Evolutionary conservation across 2,329 filamentous ascomycete species (phyloP).

Genomic region (Cadophora malorum): DNA sequence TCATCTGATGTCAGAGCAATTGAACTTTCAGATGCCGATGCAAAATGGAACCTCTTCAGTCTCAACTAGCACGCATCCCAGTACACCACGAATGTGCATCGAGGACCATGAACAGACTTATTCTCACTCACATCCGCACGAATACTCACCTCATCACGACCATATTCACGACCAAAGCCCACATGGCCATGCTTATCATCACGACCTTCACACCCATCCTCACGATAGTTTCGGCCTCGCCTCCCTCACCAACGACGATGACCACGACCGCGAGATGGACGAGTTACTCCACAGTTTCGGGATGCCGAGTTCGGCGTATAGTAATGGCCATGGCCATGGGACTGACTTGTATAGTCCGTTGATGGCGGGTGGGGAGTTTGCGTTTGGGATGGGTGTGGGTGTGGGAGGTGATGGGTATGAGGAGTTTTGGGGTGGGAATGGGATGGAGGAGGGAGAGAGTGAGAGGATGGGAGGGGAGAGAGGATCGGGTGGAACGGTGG

Average conservation of each 20-base stretch:
- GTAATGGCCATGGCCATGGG: constrained; percentile 11
- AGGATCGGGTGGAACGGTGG: constrained; percentile 19
- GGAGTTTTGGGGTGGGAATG: not conserved
- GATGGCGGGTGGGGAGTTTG: not conserved
- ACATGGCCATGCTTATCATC: not conserved
- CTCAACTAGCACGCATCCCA: constrained; percentile 10
- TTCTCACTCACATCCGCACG: not conserved
- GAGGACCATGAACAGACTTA: not conserved
- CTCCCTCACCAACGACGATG: not conserved
- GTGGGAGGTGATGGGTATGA: not conserved
- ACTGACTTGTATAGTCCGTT: not conserved
- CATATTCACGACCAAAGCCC: not conserved
- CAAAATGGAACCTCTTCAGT: not conserved
- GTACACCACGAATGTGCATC: constrained; percentile 7
- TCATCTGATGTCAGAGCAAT: not conserved
- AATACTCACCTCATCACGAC: not conserved
- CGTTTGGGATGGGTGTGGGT: constrained; percentile 2
- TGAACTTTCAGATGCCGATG: not conserved
- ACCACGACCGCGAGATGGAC: constrained; percentile 18
- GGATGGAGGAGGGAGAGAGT: not conserved
- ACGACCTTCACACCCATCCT: not conserved
- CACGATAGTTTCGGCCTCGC: constrained; percentile 3
- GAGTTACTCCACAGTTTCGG: constrained; percentile 15
- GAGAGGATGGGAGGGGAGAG: constrained; percentile 1
- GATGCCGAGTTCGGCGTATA: constrained; percentile 10